A percentile compares a stretch with the other conserved stretches of the same genome.
Evolutionary conservation across 257 asterid genomes (phyloP).

Genomic region (Solanum tarapatanum): DNA sequence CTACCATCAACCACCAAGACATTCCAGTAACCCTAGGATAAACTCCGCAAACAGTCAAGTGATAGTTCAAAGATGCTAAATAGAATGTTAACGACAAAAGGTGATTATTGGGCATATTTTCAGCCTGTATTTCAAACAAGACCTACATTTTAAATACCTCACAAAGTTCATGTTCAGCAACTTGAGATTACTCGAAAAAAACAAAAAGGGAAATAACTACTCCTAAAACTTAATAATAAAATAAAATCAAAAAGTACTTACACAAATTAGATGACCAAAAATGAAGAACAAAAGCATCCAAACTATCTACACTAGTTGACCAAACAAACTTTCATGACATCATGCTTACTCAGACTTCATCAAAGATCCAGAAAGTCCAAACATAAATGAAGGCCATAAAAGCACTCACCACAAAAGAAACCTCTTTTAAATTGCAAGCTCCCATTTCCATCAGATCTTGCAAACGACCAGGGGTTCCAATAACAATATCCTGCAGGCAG

Average conservation of each 20-base stretch:
- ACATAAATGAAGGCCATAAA: neutral
- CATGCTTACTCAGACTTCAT: neutral
- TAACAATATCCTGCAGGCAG: slow-evolving; percentile 69
- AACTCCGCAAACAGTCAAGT: neutral
- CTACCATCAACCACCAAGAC: neutral
- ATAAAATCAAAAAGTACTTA: neutral
- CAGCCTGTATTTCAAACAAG: neutral
- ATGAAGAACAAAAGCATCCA: neutral
- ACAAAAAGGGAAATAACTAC: neutral
- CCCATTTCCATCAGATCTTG: slow-evolving; percentile 91
- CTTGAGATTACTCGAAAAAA: neutral
- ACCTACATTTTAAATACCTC: neutral
- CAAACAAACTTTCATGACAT: neutral
- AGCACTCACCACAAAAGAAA: slow-evolving; percentile 77
- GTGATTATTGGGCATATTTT: neutral
- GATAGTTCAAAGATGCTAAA: neutral
- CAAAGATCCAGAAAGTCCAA: neutral
- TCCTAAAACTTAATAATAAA: neutral
- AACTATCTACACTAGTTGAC: neutral
- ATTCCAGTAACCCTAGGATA: neutral
- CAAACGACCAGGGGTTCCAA: slow-evolving; percentile 97
- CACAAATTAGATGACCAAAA: neutral
- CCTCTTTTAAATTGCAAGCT: slow-evolving; percentile 60
- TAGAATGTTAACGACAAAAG: neutral
- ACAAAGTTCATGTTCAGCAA: neutral